Base-by-base conservation (phyloP, 2,329 filamentous ascomycete species). In the Fusarium robinianum region DNA sequence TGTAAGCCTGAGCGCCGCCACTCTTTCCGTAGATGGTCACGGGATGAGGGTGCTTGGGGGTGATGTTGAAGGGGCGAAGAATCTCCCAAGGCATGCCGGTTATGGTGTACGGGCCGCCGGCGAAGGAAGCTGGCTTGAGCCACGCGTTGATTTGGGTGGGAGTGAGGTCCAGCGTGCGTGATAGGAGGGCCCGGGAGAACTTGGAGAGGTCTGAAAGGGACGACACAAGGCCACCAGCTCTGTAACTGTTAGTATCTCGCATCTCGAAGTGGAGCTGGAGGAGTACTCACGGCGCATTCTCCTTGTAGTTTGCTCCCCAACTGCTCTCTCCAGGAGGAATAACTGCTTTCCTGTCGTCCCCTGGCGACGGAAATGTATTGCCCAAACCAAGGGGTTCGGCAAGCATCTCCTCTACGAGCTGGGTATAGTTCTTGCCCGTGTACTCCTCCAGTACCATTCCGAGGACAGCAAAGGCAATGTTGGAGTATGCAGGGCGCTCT, bases 81-180 rank as follows among this genome's bases (percentile, higher is more conserved):
- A 70, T 68, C 31, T 72, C 68, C 69, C 68, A 70, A 0, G 68
- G 67, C 53, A 64, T 61, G 3, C 69, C 68, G 3, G 67, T 66
- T 15, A 67, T 58, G 9, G 55, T 59, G 17, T 58, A 51, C 0
- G 53, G 49, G 3, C 62, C 62, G 3, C 66, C 66, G 2, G 62
- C 62, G 19, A 64, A 61, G 0, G 66, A 55, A 1, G 32, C 36
- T 0, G 69, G 69, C 18, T 71, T 70, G 5, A 71, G 58, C 69
- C 69, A 71, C 15, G 53, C 55, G 15, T 58, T 44, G 7, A 60
- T 58, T 31, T 63, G 41, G 2, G 63, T 33, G 0, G 56, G 39
- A 1, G 58, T 58, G 7, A 64, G 19, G n/a, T 58, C 49, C 3
- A 66, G 24, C 0, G 54, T 58, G 3, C 62, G 49, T 2, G 62